These are phyloP conservation scores for Trichomonascaceae sp. DNA, from an alignment of 1,139 yeast species.

Conservation along the genomic window DNA sequence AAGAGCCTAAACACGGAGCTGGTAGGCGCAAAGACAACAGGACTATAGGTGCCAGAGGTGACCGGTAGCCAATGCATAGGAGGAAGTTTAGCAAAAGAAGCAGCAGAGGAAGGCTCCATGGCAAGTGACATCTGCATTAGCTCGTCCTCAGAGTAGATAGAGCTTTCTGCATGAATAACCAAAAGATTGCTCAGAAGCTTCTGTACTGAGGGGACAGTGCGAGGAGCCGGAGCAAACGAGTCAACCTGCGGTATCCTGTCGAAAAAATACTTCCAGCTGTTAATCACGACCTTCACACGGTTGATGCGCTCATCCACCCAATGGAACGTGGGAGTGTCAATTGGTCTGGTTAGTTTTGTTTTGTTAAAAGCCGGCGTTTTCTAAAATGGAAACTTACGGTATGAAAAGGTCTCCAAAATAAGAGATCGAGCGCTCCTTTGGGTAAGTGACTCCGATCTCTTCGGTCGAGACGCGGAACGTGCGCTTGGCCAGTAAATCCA, in stretches of 20 bases:
- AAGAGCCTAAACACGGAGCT: slow-evolving; percentile 42
- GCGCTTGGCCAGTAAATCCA: slow-evolving; percentile 34
- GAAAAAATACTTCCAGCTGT: slow-evolving; percentile 67
- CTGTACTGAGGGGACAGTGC: slow-evolving; percentile 21
- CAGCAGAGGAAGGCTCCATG: slow-evolving; percentile 33
- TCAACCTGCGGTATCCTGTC: slow-evolving; percentile 30
- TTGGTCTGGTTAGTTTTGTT: slow-evolving; percentile 19
- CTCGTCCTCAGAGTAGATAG: slow-evolving; percentile 12
- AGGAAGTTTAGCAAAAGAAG: slow-evolving; percentile 31
- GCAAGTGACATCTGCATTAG: slow-evolving; percentile 31
- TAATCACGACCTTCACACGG: slow-evolving; percentile 59
- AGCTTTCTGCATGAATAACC: slow-evolving; percentile 17
- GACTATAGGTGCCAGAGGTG: slow-evolving; percentile 44
- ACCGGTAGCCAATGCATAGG: slow-evolving; percentile 35
- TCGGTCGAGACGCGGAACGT: slow-evolving; percentile 77
- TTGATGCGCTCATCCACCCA: slow-evolving; percentile 56
- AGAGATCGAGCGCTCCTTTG: slow-evolving; percentile 73
- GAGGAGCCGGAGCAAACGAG: slow-evolving; percentile 18
- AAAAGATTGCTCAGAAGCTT: slow-evolving; percentile 27
- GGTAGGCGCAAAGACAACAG: slow-evolving; percentile 45
- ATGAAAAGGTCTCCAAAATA: slow-evolving; percentile 68
- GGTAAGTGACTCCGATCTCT: slow-evolving; percentile 66
- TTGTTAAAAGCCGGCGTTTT: slow-evolving; percentile 1
- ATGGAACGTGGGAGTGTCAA: slow-evolving; percentile 29
- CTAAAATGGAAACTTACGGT: neutral